Evolutionary conservation across 306 rosid genomes (phyloP).

Genomic region (Bauhinia variegata): DNA sequence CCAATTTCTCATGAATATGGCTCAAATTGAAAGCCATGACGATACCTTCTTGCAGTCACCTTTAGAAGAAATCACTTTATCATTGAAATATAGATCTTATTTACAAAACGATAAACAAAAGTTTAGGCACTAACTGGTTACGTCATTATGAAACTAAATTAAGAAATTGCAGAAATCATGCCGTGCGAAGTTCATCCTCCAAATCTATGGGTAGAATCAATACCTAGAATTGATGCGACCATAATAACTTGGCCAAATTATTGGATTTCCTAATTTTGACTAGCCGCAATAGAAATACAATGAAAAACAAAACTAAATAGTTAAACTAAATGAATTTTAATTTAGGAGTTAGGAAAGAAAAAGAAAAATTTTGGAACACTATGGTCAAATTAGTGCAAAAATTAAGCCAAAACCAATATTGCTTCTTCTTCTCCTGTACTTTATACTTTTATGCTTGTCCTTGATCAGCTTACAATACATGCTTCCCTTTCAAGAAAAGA

Average conservation of each 20-base stretch:
- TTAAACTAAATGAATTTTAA: too few relatives aligned
- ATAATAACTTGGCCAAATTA: background rate
- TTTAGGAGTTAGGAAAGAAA: background rate
- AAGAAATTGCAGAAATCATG: background rate
- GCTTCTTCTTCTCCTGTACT: too few relatives aligned
- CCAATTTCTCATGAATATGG: slow-evolving; percentile 32
- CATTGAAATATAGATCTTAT: background rate
- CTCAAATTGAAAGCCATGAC: slow-evolving; percentile 37
- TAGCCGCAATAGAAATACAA: too few relatives aligned
- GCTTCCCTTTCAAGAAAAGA: too few relatives aligned
- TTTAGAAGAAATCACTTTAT: slow-evolving; percentile 15
- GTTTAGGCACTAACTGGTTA: background rate
- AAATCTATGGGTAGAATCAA: background rate
- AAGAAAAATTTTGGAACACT: too few relatives aligned
- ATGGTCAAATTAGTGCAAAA: too few relatives aligned
- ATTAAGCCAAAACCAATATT: too few relatives aligned
- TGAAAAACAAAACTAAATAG: too few relatives aligned
- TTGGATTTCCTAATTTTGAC: background rate
- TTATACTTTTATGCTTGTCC: too few relatives aligned
- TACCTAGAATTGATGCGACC: background rate
- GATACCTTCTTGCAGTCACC: slow-evolving; percentile 3
- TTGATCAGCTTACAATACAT: too few relatives aligned
- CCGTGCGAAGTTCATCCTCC: background rate
- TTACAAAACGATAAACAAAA: background rate
- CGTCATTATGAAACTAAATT: background rate